A percentile compares a stretch with the other conserved stretches of the same genome.
These are phyloP conservation scores for Lagerstroemia fauriei DNA, from an alignment of 441 rosid genomes.

Conservation along the genomic window DNA sequence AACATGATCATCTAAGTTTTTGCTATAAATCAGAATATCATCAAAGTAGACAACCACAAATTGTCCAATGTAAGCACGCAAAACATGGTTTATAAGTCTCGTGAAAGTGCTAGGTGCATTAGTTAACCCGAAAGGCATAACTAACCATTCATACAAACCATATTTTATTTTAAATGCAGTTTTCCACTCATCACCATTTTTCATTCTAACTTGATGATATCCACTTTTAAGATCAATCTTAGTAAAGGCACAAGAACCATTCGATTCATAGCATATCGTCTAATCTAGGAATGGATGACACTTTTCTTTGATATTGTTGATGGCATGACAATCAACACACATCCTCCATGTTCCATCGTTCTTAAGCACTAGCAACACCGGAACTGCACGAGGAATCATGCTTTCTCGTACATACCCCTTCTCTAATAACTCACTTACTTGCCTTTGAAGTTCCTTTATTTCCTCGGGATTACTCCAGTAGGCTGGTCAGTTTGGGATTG, in stretches of 20 bases:
- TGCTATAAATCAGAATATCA: background rate
- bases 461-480: no score
- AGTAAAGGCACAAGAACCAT: background rate
- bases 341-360: background rate
- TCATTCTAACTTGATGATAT: no score
- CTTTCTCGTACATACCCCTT: no score
- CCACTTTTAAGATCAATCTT: background rate
- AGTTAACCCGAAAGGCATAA: background rate
- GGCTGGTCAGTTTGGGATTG: no score
- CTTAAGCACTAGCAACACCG: background rate
- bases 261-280: background rate
- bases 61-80: background rate
- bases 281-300: background rate
- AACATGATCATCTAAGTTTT: background rate
- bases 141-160: background rate
- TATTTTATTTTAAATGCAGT: background rate
- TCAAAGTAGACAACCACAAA: background rate
- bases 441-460: no score
- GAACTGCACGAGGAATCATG: background rate
- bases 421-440: no score
- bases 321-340: background rate
- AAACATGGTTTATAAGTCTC: background rate
- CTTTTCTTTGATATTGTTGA: background rate
- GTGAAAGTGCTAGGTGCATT: conserved; percentile 6
- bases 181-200: background rate